Percentiles rank a stretch among this genome's conserved stretches.
phyloP scores from a whole-genome alignment of 805 yeast species.

The Saccharomyces kudriavzevii region DNA sequence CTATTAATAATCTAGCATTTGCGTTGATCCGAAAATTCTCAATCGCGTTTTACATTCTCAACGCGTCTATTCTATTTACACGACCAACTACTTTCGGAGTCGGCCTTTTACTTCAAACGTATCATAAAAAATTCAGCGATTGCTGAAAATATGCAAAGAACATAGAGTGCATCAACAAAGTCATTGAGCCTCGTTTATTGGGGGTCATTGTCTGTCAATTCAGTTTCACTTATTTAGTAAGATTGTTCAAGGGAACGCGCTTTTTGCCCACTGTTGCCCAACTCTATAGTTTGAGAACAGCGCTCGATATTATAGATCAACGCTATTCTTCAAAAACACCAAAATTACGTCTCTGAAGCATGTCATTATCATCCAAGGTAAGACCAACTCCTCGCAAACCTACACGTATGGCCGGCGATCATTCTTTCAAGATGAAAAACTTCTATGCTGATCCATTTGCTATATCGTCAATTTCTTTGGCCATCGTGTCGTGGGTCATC shows the following conservation, averaged over 20 bases:
- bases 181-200: not conserved
- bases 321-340: not conserved
- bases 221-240: not conserved
- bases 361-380: not conserved
- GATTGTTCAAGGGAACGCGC: not conserved
- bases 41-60: not conserved
- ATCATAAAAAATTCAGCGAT: not conserved
- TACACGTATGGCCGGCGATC: slow-evolving; percentile 9
- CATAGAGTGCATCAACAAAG: not conserved
- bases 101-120: not conserved
- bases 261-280: not conserved
- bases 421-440: slow-evolving; percentile 36
- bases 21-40: not conserved
- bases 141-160: not conserved
- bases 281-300: not conserved
- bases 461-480: slow-evolving; percentile 67
- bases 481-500: slow-evolving; percentile 74
- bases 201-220: not conserved
- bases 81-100: not conserved
- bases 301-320: not conserved
- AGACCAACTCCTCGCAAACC: not conserved
- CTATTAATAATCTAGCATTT: not conserved
- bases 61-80: not conserved
- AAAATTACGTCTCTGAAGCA: not conserved
- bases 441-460: slow-evolving; percentile 82